Conservation (phyloP, 1,139 yeast species). For the Debaryomyces fabryi region DNA sequence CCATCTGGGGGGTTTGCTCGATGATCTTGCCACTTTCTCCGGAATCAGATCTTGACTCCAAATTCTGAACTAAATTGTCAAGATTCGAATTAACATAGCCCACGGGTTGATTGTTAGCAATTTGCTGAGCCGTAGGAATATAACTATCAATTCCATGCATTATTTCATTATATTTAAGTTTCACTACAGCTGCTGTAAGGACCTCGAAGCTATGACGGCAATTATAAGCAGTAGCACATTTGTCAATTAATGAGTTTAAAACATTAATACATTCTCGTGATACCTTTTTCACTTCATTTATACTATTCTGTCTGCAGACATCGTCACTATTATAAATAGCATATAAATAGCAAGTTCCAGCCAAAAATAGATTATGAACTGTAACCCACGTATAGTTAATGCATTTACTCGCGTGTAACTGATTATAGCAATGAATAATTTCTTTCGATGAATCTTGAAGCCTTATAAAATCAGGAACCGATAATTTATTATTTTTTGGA, state of each 20-base stretch:
- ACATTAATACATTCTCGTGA: slow-evolving; percentile 64
- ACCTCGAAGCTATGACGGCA: slow-evolving; percentile 76
- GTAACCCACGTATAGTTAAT: slow-evolving; percentile 94
- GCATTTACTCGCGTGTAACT: slow-evolving; percentile 54
- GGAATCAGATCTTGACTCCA: slow-evolving; percentile 14
- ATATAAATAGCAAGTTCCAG: slow-evolving; percentile 82
- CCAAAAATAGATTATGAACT: slow-evolving; percentile 84
- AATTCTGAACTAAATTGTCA: slow-evolving; percentile 37
- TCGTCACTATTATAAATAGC: slow-evolving; percentile 69
- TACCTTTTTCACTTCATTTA: slow-evolving; percentile 56
- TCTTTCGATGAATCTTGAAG: slow-evolving; percentile 69
- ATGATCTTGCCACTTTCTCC: slow-evolving; percentile 8
- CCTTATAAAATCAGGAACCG: slow-evolving; percentile 53
- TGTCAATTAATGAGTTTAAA: slow-evolving; percentile 60
- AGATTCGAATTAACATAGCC: slow-evolving; percentile 44
- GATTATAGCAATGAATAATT: slow-evolving; percentile 63
- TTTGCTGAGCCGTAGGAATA: slow-evolving; percentile 27
- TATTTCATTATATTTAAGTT: slow-evolving; percentile 55
- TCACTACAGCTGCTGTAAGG: slow-evolving; percentile 69
- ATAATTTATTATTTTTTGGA: slow-evolving; percentile 63
- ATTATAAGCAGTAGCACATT: slow-evolving; percentile 77
- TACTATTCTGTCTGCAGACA: slow-evolving; percentile 48
- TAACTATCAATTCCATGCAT: slow-evolving; percentile 26
- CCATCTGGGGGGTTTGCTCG: background rate
- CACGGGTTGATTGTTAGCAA: slow-evolving; percentile 31